These are phyloP conservation scores for Ganoderma sinense DNA, from an alignment of 1,284 basidiomycete species.

Conservation along the genomic window DNA sequence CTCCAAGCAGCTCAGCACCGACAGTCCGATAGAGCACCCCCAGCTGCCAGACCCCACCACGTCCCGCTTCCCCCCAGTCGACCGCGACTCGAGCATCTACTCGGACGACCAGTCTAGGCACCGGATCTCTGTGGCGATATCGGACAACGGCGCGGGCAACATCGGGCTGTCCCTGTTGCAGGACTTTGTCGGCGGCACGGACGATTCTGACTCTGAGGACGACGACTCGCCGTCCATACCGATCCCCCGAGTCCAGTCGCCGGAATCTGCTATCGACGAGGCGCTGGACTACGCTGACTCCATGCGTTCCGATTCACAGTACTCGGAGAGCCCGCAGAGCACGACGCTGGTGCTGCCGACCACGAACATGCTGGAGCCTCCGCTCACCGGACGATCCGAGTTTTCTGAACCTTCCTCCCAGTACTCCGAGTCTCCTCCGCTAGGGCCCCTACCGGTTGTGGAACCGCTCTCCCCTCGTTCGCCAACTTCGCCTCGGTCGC, in stretches of 20 bases:
- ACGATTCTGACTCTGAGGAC: slow-evolving; percentile 37
- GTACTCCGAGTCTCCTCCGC: slow-evolving; percentile 14
- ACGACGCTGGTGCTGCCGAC: not conserved
- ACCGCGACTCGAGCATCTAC: slow-evolving; percentile 30
- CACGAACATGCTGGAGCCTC: slow-evolving; percentile 3
- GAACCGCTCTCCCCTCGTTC: slow-evolving; percentile 23
- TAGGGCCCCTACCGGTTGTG: slow-evolving; percentile 7
- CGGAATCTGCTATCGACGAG: slow-evolving; percentile 27
- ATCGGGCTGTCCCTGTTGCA: slow-evolving; percentile 75
- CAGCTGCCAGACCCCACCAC: slow-evolving; percentile 19
- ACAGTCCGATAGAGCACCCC: slow-evolving; percentile 25
- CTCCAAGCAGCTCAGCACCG: slow-evolving; percentile 23
- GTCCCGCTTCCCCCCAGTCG: slow-evolving; percentile 13
- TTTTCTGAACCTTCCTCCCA: slow-evolving; percentile 13
- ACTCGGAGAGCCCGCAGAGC: slow-evolving; percentile 18
- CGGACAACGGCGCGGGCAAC: slow-evolving; percentile 63
- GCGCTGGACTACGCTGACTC: slow-evolving; percentile 11
- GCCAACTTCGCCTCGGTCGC: not conserved
- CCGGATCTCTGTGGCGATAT: slow-evolving; percentile 44
- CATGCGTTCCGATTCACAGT: slow-evolving; percentile 22
- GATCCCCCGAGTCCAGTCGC: slow-evolving; percentile 18
- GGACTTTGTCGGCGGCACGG: slow-evolving; percentile 47
- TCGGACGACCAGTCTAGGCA: slow-evolving; percentile 35
- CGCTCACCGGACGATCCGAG: slow-evolving; percentile 11
- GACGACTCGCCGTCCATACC: slow-evolving; percentile 15